phyloP scores from a whole-genome alignment of 2,329 filamentous ascomycete genomes.

The Pseudogymnoascus sp. region DNA sequence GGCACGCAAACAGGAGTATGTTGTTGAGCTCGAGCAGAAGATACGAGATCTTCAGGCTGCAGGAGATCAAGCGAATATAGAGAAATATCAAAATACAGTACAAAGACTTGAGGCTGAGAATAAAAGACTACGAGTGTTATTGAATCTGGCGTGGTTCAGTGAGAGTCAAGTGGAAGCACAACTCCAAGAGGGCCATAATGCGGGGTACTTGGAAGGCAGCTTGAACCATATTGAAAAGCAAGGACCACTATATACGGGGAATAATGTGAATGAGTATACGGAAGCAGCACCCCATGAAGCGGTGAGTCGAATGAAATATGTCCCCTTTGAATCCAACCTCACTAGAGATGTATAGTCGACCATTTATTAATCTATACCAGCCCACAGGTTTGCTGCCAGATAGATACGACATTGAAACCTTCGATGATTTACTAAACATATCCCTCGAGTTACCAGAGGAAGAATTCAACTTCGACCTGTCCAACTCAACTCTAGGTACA shows the following conservation, averaged over 20 bases:
- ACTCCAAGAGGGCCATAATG: background rate
- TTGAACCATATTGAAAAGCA: background rate
- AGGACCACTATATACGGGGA: background rate
- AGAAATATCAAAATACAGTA: background rate
- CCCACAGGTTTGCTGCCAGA: background rate
- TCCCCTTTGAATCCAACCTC: background rate
- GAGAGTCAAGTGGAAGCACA: background rate
- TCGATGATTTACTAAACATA: background rate
- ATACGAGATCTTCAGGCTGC: constrained; percentile 15
- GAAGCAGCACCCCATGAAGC: background rate
- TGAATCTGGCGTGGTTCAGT: background rate
- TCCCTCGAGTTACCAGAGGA: background rate
- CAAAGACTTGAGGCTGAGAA: background rate
- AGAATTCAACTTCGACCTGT: background rate
- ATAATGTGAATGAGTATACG: background rate
- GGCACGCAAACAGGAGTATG: constrained; percentile 8
- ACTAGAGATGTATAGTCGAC: background rate
- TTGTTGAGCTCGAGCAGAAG: constrained; percentile 36
- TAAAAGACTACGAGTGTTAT: background rate
- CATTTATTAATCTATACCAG: background rate
- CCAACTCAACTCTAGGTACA: background rate
- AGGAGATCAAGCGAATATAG: background rate
- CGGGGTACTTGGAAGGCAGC: background rate
- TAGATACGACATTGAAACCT: background rate
- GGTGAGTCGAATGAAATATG: too few relatives aligned